Base-by-base conservation (phyloP, 345 rosid species). In the Fremontodendron californicum region DNA sequence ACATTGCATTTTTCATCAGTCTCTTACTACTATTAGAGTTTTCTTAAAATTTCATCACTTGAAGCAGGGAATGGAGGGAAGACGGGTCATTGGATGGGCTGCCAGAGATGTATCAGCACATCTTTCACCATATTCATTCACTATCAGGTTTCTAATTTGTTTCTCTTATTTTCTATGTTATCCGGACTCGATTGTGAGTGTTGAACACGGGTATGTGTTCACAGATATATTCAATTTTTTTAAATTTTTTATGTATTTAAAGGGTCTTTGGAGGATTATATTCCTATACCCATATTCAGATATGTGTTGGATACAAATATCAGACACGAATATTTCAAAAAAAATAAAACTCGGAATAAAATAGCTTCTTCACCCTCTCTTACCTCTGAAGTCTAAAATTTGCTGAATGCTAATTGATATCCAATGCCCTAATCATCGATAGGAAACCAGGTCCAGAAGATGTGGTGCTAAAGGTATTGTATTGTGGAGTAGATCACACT, bases 401-500 rank as follows among this genome's bases (percentile, higher is more conserved):
- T 61, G 29, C 15, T 37, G 39, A 37, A 43, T 67, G 10, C 35
- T 43, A 10, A 33, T 46, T n/a, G 42, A 70, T 65, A 37, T 27
- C 18, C 37, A 19, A 21, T 75, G 82, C 18, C 60, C n/a, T n/a
- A n/a, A 4, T 70, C 21, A 16, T 75, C 37, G 51, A 75, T 79
- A 87, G 90, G 82, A 78, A 85, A 71, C 85, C 86, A 6, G 91
- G 89, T 8, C 84, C 88, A 0, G 86, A 87, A 58, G 90, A 90
- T 82, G 86, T 87, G 61, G 73, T 77, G 29, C 33, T 90, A 3
- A 88, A 85, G 60, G 91, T 88, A 3, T 46, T 81, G 58, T 81
- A 57, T 52, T 88, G 91, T 71, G 94, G 94, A 75, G 62, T 87
- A 29, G 88, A 89, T 75, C 91, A 90, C 81, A 82, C 87, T 70